Evolutionary conservation across 805 yeast species (phyloP), one percentile per base, ranked within the genome.

Genomic region (Hyphopichia homilentoma): DNA sequence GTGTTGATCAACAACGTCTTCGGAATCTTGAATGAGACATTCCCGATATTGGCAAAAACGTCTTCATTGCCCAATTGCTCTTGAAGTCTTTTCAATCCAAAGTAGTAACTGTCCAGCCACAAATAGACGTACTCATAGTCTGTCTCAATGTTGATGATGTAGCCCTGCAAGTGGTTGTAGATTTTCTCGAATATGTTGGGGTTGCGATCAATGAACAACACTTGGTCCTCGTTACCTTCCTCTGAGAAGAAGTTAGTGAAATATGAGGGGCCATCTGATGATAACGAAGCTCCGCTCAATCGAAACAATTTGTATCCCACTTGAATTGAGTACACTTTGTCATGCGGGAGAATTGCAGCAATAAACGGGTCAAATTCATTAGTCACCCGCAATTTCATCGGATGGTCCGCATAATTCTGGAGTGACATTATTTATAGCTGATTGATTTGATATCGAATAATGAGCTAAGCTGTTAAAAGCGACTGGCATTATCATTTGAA

Each of bases 211-310:
- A 88, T 76, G 45, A 76, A 77, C 7, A 85, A 53, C 1, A 70
- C 58, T 24, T 61, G 65, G 6, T 59, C 62, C 6, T 50, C 50
- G 12, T 56, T 47, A 36, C 70, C 70, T 3, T 45, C 63, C 14
- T 60, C 48, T 4, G 47, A 44, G 52, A 88, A 88, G 59, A 66
- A 85, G 17, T 71, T 65, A 2, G 96, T 86, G 63, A 88, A 89
- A 52, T 84, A 87, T 4, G 94, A 84, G 0, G 97, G 97, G 0
- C 81, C 81, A 58, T 88, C 96, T 2, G 84, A 83, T 16, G 87
- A 81, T 23, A 88, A 58, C 2, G 95, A 85, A 0, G 93, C 89
- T 1, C 96, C 96, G 48, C 87, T 79, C 12, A 81, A 45, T n/a
- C 68, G 63, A 54, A 79, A 87, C 16, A 75, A 42, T 41, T 65